Conservation (phyloP, 441 rosid genomes). For the Erodium chrysanthum region DNA sequence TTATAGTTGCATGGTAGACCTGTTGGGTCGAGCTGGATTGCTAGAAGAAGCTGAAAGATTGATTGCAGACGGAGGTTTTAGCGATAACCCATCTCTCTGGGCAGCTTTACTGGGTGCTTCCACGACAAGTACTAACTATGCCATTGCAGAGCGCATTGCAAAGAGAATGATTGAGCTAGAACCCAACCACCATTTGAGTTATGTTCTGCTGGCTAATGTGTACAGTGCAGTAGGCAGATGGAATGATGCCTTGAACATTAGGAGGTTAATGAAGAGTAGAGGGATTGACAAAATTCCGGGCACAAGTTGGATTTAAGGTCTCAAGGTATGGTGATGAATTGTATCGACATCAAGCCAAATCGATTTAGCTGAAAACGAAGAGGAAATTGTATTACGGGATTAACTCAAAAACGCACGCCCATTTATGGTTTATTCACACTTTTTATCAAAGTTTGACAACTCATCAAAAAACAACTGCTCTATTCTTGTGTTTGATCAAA, state of each 20-base stretch:
- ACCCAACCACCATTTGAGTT: conserved; percentile 65
- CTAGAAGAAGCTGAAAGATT: conserved; percentile 69
- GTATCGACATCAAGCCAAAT: too few relatives aligned
- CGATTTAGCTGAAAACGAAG: too few relatives aligned
- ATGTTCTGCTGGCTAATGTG: conserved; percentile 59
- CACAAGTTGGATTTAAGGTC: conserved; percentile 53
- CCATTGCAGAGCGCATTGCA: conserved; percentile 57
- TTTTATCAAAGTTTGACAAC: too few relatives aligned
- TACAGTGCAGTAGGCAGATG: conserved; percentile 61
- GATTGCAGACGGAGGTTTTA: conserved; percentile 48
- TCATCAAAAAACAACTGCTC: too few relatives aligned
- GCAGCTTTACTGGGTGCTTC: conserved; percentile 79
- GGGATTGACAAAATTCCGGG: conserved; percentile 56
- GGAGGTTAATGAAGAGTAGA: conserved; percentile 53
- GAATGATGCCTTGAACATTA: conserved; percentile 53
- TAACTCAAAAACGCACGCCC: too few relatives aligned
- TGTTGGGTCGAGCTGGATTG: conserved; percentile 74
- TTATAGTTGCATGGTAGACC: conserved; percentile 76
- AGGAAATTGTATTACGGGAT: too few relatives aligned
- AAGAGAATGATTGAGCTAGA: conserved; percentile 54
- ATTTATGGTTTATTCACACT: too few relatives aligned
- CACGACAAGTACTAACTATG: conserved; percentile 34
- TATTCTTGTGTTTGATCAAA: too few relatives aligned
- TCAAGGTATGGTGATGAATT: too few relatives aligned
- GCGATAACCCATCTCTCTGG: conserved; percentile 66